phyloP scores from a whole-genome alignment of 306 rosid species.

The Castanospermum australe region DNA sequence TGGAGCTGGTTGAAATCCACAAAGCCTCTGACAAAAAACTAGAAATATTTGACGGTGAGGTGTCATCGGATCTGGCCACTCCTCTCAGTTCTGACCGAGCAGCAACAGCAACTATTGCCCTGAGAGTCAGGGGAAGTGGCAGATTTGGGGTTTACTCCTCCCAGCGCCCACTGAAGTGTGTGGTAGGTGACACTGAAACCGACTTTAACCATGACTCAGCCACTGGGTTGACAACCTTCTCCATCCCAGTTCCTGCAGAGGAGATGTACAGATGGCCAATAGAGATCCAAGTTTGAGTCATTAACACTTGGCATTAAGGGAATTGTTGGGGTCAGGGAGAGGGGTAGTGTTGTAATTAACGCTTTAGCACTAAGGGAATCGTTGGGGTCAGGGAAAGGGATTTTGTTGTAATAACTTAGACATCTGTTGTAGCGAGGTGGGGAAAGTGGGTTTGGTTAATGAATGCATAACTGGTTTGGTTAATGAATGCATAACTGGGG shows the following conservation, averaged over 20 bases:
- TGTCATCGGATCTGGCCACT: conserved; percentile 39
- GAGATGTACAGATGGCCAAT: conserved; percentile 72
- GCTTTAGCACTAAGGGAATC: background rate
- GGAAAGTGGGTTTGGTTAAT: background rate
- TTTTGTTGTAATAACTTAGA: background rate
- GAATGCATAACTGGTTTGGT: background rate
- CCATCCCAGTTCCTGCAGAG: conserved; percentile 49
- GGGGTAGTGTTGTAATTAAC: background rate
- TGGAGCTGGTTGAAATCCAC: conserved; percentile 58
- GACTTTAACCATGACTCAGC: conserved; percentile 48
- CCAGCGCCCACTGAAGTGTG: conserved; percentile 56
- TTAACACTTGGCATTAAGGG: background rate
- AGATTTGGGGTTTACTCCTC: conserved; percentile 79
- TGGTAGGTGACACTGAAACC: conserved; percentile 39
- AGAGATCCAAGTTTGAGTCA: conserved; percentile 60
- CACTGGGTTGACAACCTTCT: conserved; percentile 60
- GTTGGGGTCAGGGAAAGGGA: background rate
- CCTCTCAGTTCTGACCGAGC: conserved; percentile 41
- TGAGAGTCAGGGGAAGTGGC: conserved; percentile 74
- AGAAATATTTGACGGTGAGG: conserved; percentile 50
- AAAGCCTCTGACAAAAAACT: conserved; percentile 32
- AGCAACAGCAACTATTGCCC: conserved; percentile 43
- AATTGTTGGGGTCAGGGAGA: background rate
- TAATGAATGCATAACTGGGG: conserved; percentile 7
- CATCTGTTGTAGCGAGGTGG: background rate